A percentile compares a stretch with the other conserved stretches of the same genome.
Evolutionary conservation across 805 yeast genomes (phyloP).

Genomic region (Candida easanensis): DNA sequence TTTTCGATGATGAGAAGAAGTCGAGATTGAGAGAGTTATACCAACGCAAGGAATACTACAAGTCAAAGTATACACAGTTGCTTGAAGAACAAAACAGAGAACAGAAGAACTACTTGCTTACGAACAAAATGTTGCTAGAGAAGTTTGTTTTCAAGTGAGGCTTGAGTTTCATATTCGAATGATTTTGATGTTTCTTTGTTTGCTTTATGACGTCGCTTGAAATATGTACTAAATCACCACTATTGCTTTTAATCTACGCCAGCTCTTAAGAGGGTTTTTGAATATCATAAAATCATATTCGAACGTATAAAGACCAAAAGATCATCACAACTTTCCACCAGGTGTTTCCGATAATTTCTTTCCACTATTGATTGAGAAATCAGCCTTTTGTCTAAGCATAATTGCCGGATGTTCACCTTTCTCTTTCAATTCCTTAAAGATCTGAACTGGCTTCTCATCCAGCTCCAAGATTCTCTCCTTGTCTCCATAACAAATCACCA

Average conservation of each 20-base stretch:
- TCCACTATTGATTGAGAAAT: constrained; percentile 33
- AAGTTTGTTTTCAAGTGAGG: constrained; percentile 6
- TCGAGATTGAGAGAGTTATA: constrained; percentile 3
- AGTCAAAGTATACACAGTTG: constrained; percentile 9
- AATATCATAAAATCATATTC: too few species aligned
- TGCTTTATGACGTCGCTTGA: too few species aligned
- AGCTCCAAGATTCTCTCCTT: constrained; percentile 79
- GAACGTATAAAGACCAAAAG: background rate
- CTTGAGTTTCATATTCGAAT: background rate
- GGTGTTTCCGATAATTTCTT: constrained; percentile 33
- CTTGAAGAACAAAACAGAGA: constrained; percentile 14
- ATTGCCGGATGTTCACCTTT: constrained; percentile 87
- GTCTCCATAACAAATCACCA: constrained; percentile 88
- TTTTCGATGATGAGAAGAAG: background rate
- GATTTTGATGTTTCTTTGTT: background rate
- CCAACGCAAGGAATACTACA: constrained; percentile 24
- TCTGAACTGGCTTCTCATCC: constrained; percentile 84
- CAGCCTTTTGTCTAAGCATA: constrained; percentile 84
- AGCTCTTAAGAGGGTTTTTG: too few species aligned
- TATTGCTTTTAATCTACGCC: too few species aligned
- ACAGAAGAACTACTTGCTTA: constrained; percentile 5
- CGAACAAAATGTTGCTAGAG: constrained; percentile 9
- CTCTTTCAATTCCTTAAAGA: constrained; percentile 81
- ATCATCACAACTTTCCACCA: constrained; percentile 38
- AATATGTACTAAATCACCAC: too few species aligned